Percentiles rank a stretch among this genome's conserved stretches.
Evolutionary conservation across 148 eudicot genomes (phyloP).

Genomic region (Silene latifolia): DNA sequence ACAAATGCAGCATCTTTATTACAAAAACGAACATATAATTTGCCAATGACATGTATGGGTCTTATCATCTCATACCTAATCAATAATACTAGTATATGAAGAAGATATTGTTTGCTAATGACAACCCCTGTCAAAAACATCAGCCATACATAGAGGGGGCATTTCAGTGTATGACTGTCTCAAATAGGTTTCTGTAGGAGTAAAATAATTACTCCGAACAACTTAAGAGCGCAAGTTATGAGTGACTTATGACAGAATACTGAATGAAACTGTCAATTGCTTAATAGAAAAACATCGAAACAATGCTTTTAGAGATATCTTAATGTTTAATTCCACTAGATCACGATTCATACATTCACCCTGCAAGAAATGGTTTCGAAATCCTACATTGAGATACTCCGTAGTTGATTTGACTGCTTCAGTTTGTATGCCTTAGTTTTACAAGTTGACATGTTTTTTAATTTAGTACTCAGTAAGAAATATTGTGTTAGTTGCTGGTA

Average conservation of each 20-base stretch:
- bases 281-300: not conserved
- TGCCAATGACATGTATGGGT: constrained; percentile 5
- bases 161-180: not conserved
- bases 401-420: not conserved
- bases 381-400: not conserved
- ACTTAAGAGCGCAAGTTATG: not conserved
- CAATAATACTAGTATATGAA: not conserved
- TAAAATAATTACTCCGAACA: no score
- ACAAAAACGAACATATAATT: not conserved
- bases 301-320: not conserved
- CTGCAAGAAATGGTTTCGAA: not conserved
- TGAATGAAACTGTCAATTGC: not conserved
- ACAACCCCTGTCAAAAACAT: not conserved
- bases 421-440: not conserved
- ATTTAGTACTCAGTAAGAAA: no score
- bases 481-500: not conserved
- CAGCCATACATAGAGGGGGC: not conserved
- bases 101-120: not conserved
- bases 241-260: not conserved
- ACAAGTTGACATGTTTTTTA: no score
- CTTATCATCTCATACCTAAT: constrained; percentile 2
- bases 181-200: not conserved
- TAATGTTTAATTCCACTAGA: not conserved
- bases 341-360: not conserved
- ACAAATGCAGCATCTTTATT: constrained; percentile 17